Evolutionary conservation across 2,329 filamentous ascomycete species (phyloP), one percentile per base, ranked within the genome.

Genomic region (Colletotrichum higginsianum): DNA sequence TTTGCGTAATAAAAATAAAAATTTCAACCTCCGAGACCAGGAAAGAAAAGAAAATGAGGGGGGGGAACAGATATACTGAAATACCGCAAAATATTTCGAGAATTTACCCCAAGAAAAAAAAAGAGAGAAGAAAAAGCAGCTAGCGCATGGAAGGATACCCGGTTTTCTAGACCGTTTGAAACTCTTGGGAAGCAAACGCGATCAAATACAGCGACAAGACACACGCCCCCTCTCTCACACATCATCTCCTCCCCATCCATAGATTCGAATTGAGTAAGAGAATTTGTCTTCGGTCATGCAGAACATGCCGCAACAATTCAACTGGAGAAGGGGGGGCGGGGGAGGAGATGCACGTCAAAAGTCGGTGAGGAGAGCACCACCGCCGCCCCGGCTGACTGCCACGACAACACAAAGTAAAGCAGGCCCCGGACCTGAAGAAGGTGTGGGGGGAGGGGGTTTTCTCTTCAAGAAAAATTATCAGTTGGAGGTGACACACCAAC

Each of bases 361-460:
- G 68, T 71, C 68, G 68, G 68, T 71, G 68, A 71, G 56, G 64
- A 67, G n/a, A 35, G 62, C 49, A 38, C 55, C 56, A 61, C 58
- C 67, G 62, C 23, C 23, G 23, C 23, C 67, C 44, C 57, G 67
- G 57, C 67, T 56, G 63, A 58, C 64, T 71, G 68, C 68, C 68
- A 71, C 64, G 64, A 71, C 68, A 60, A 61, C 58, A 21, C 61
- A 23, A 15, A 65, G 56, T 35, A 68, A 26, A 26, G 23, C 23
- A 26, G 23, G 23, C 23, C 23, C 23, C 23, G 57, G 50, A 57
- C 46, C 57, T 12, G 30, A 53, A 21, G 49, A 26, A 30, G 61
- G 49, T 15, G 57, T 35, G 52, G 18, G 18, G 49, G 56, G 47
- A 35, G 35, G 56, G 52, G 40, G 49, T 46, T 44, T 26, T 26